phyloP scores from a whole-genome alignment of 1,139 yeast genomes.

The Lodderomyces theae region DNA sequence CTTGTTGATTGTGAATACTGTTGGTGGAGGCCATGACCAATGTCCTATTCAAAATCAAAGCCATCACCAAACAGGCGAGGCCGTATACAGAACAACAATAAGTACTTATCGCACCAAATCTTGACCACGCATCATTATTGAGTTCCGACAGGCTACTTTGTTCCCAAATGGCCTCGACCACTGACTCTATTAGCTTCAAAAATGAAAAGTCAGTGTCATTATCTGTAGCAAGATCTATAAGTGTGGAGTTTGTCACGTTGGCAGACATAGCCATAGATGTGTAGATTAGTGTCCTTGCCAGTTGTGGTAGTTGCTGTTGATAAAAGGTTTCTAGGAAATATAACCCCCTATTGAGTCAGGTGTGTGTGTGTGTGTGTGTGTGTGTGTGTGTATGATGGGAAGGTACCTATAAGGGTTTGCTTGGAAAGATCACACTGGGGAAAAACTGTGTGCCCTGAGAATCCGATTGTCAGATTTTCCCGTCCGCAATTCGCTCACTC shows the following conservation, averaged over 20 bases:
- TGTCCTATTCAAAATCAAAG: slow-evolving; percentile 62
- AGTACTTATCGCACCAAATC: slow-evolving; percentile 22
- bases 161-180: slow-evolving; percentile 24
- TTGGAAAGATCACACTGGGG: too few species aligned
- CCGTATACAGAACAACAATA: slow-evolving; percentile 40
- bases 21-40: slow-evolving; percentile 65
- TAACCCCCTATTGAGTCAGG: too few species aligned
- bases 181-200: slow-evolving; percentile 16
- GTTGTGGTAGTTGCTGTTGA: too few species aligned
- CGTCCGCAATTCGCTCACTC: too few species aligned
- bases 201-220: slow-evolving; percentile 8
- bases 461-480: too few species aligned
- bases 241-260: slow-evolving; percentile 5
- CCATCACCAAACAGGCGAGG: slow-evolving; percentile 55
- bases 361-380: too few species aligned
- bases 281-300: too few species aligned
- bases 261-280: neutral
- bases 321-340: too few species aligned
- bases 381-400: too few species aligned
- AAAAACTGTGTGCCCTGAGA: too few species aligned
- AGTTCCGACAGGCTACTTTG: slow-evolving; percentile 20
- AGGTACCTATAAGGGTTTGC: too few species aligned
- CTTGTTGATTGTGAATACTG: slow-evolving; percentile 23
- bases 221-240: neutral
- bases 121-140: slow-evolving; percentile 15